Base-by-base conservation (phyloP, 345 rosid genomes). In the Eucalyptus erythrocorys region DNA sequence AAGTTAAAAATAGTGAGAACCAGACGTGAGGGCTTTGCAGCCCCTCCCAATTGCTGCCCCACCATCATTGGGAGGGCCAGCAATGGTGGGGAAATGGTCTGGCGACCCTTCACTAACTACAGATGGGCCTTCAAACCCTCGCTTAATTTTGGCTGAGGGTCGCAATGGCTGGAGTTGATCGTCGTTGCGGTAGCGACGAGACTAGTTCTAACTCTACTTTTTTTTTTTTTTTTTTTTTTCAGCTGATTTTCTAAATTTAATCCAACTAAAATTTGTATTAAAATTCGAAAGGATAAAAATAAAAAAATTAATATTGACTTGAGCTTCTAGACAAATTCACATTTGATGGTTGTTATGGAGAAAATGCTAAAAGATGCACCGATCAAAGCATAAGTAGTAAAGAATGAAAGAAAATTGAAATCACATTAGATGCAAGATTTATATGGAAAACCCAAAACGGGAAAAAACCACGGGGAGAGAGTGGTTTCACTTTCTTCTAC, bases 391-490 rank as follows among this genome's bases (percentile, higher is more conserved):
- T 51, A 6, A 51, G 55, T 19, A 51, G 55, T 51, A 8, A 51
- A 51, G 1, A 2, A 19, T 51, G 55, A 51, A 51, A 51, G 24
- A 51, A 51, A 51, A 51, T 19, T 0, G 5, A 51, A 51, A 51
- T 51, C 57, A 19, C 57, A 51, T 51, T 10, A 51, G 57, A 51
- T 5, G 0, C 26, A 51, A 1, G 57, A 51, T 51, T 51, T 51
- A 19, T 0, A 0, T 51, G 55, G 8, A 51, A 51, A 19, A 51
- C 24, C 3, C 0, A 7, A 19, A 51, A 19, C 0, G 4, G 1
- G 10, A 51, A 51, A 7, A 51, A 51, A 19, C 21, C 26, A 51
- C 0, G 5, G 57, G 57, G 2, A 8, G 57, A 51, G 57, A 51
- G 57, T 19, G 57, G 57, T 51, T 51, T 51, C 57, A 3, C 57